Percentiles rank a stretch among this genome's conserved stretches.
These are phyloP conservation scores for Chlamydomonas sp. DNA, from an alignment of 139 green algal species.

Conservation along the genomic window DNA sequence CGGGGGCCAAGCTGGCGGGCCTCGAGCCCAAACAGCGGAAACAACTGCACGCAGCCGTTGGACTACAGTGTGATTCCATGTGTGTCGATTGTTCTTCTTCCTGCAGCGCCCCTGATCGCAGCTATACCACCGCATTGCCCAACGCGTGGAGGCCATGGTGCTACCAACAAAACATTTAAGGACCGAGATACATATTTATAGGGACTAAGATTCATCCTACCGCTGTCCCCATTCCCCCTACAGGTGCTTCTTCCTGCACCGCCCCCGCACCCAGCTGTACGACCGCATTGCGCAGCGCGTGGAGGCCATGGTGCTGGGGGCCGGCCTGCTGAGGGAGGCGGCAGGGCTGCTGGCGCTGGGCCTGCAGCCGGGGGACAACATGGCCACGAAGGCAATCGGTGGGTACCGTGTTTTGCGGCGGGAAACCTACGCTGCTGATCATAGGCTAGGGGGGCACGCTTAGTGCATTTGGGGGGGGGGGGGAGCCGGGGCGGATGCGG, in stretches of 20 bases:
- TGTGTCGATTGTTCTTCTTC: no score
- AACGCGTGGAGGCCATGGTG: no score
- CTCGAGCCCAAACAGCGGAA: not conserved
- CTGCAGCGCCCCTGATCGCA: no score
- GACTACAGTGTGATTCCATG: slow-evolving; percentile 44
- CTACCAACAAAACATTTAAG: no score
- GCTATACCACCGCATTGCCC: no score
- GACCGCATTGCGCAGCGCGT: slow-evolving; percentile 76
- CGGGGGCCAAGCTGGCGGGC: slow-evolving; percentile 49
- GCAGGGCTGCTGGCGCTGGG: slow-evolving; percentile 60
- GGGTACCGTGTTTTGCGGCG: not conserved
- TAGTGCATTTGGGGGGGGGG: not conserved
- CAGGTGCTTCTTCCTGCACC: slow-evolving; percentile 87
- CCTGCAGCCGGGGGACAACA: slow-evolving; percentile 60
- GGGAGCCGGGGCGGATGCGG: no score
- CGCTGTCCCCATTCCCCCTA: slow-evolving; percentile 15
- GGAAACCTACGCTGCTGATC: no score
- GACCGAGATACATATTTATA: no score
- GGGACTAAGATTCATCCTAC: not conserved
- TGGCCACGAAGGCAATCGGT: slow-evolving; percentile 79
- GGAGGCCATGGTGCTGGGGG: slow-evolving; percentile 82
- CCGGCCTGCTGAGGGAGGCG: slow-evolving; percentile 67
- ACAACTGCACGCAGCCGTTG: slow-evolving; percentile 27
- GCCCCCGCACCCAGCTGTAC: slow-evolving; percentile 78
- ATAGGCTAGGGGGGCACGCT: no score